A percentile compares a stretch with the other conserved stretches of the same genome.
Evolutionary conservation across 179 eudicot species (phyloP).

Genomic region (Silene noctiflora): DNA sequence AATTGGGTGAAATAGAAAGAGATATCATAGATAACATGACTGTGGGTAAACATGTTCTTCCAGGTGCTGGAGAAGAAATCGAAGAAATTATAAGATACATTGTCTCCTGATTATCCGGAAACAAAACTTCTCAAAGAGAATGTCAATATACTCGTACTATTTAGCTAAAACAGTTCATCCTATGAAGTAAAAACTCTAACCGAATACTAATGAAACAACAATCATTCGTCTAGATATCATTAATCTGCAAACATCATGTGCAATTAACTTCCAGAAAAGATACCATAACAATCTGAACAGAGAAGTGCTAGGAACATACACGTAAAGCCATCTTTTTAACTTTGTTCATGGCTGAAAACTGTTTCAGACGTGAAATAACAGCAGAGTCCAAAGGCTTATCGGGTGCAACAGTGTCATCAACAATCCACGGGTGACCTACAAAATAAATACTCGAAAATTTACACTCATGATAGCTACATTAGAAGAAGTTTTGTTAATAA

Average conservation of each 20-base stretch:
- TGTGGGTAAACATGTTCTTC: no score
- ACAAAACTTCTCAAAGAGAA: no score
- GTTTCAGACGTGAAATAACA: constrained; percentile 81
- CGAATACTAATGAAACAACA: no score
- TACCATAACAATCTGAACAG: neutral
- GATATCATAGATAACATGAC: neutral
- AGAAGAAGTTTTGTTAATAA: neutral
- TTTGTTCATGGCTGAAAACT: constrained; percentile 94
- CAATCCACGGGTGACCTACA: constrained; percentile 96
- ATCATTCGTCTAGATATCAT: neutral
- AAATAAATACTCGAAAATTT: constrained; percentile 6
- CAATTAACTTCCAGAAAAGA: neutral
- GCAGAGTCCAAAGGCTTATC: constrained; percentile 92
- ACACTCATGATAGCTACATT: constrained; percentile 5
- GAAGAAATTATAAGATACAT: no score
- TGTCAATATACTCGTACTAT: no score
- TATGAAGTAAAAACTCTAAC: no score
- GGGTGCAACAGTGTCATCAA: constrained; percentile 85
- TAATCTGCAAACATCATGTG: neutral
- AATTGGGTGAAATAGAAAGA: constrained; percentile 1
- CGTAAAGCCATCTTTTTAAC: constrained; percentile 95
- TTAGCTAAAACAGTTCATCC: no score
- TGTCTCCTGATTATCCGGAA: no score
- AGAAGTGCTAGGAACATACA: constrained; percentile 41
- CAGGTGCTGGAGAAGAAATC: no score